A percentile compares a stretch with the other conserved stretches of the same genome.
phyloP scores from a whole-genome alignment of 1,139 yeast species.

The Yueomyces sp. region DNA sequence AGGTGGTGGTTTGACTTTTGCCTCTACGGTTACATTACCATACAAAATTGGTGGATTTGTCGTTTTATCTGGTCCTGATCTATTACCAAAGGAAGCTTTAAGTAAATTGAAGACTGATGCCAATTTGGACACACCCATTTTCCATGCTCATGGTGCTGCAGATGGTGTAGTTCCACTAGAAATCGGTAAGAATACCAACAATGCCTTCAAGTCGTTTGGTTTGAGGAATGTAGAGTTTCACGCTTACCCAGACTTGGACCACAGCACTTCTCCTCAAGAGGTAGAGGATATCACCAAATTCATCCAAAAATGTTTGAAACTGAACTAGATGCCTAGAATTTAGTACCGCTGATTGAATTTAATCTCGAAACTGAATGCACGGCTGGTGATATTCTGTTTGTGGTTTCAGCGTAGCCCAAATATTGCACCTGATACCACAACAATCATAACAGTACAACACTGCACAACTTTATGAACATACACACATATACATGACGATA shows the following conservation, averaged over 20 bases:
- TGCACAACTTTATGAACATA: no score
- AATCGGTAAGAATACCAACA: constrained; percentile 37
- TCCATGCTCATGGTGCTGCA: constrained; percentile 76
- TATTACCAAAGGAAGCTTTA: constrained; percentile 36
- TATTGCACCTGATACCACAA: no score
- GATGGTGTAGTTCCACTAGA: constrained; percentile 53
- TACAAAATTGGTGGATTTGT: constrained; percentile 66
- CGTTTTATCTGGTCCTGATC: constrained; percentile 64
- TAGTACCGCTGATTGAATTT: no score
- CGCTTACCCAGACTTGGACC: constrained; percentile 51
- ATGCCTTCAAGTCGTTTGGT: constrained; percentile 27
- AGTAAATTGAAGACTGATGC: constrained; percentile 21
- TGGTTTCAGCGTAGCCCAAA: no score
- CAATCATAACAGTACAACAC: no score
- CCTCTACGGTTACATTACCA: constrained; percentile 36
- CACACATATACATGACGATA: no score
- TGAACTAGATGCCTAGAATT: background rate
- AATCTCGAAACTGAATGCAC: no score
- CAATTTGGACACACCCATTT: constrained; percentile 60
- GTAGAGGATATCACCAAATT: constrained; percentile 47
- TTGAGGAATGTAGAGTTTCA: constrained; percentile 41
- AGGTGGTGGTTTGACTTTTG: constrained; percentile 76
- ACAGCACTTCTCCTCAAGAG: constrained; percentile 57
- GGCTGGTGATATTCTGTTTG: no score
- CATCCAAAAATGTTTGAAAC: constrained; percentile 24